phyloP scores from a whole-genome alignment of 148 eudicot species.

The Agrostemma githago region DNA sequence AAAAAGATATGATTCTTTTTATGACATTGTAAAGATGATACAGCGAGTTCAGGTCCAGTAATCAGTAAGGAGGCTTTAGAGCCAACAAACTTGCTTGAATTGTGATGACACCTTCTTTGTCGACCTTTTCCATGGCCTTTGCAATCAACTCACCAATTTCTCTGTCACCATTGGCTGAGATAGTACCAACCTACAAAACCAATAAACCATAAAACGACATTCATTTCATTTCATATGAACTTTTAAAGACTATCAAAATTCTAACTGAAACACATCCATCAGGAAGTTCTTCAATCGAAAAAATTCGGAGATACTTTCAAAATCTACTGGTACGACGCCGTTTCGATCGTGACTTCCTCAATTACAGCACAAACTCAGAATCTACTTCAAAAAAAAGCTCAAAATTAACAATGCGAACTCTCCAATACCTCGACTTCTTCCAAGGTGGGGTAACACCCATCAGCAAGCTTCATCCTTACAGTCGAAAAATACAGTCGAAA shows the following conservation, averaged over 20 bases:
- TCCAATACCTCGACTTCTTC: too few relatives aligned
- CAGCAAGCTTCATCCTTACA: too few relatives aligned
- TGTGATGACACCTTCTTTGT: constrained; percentile 93
- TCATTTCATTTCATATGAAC: too few relatives aligned
- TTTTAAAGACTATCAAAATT: too few relatives aligned
- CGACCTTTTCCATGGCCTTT: constrained; percentile 97
- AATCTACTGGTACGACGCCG: too few relatives aligned
- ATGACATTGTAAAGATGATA: neutral
- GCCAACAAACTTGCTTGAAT: constrained; percentile 72
- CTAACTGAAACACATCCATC: neutral
- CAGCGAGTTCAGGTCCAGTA: neutral
- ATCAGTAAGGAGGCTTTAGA: neutral
- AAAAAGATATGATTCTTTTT: neutral
- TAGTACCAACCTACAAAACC: constrained; percentile 75
- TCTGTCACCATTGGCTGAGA: constrained; percentile 94
- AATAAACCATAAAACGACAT: neutral
- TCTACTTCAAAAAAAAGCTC: too few relatives aligned
- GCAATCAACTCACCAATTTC: constrained; percentile 87
- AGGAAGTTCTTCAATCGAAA: neutral
- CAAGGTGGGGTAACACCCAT: too few relatives aligned
- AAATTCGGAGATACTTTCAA: too few relatives aligned
- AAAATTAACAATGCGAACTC: too few relatives aligned
- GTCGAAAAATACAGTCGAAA: too few relatives aligned
- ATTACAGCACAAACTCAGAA: too few relatives aligned
- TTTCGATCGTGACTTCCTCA: too few relatives aligned